phyloP scores from a whole-genome alignment of 2,329 filamentous ascomycete genomes.

The Calonectria naviculata region DNA sequence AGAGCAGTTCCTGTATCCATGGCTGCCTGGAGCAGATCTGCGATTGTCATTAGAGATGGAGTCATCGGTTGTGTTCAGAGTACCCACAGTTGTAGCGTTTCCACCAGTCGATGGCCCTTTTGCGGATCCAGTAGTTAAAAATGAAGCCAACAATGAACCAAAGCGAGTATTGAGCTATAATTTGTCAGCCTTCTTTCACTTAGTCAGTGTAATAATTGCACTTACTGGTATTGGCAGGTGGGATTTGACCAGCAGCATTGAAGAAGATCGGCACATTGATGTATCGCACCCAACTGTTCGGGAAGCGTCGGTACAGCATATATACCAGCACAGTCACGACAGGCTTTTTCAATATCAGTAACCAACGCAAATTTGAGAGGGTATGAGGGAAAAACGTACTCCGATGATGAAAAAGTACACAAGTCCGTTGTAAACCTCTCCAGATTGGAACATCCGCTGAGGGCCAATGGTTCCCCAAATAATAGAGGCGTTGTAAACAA shows the following conservation, averaged over 20 bases:
- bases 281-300: conserved; percentile 17
- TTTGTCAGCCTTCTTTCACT: not conserved
- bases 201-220: too few relatives aligned
- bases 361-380: not conserved
- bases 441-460: conserved; percentile 19
- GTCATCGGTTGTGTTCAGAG: rapidly evolving
- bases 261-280: conserved; percentile 23
- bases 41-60: not conserved
- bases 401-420: conserved; percentile 22
- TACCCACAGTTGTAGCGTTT: conserved; percentile 23
- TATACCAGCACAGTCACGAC: conserved; percentile 10
- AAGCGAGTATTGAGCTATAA: conserved; percentile 16
- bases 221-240: conserved; percentile 14
- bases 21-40: conserved; percentile 9
- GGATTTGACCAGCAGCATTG: conserved; percentile 21
- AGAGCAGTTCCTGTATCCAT: conserved; percentile 21
- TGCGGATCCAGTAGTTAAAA: conserved; percentile 18
- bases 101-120: conserved; percentile 20
- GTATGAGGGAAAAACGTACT: not conserved
- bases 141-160: conserved; percentile 21
- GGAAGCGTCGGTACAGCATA: conserved; percentile 11
- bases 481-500: conserved; percentile 18
- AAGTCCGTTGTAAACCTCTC: conserved; percentile 14
- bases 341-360: not conserved
- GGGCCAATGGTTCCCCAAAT: conserved; percentile 22